A percentile compares a stretch with the other conserved stretches of the same genome.
Evolutionary conservation across 768 basidiomycete genomes (phyloP).

Genomic region (Termitomyces eurrhizus): DNA sequence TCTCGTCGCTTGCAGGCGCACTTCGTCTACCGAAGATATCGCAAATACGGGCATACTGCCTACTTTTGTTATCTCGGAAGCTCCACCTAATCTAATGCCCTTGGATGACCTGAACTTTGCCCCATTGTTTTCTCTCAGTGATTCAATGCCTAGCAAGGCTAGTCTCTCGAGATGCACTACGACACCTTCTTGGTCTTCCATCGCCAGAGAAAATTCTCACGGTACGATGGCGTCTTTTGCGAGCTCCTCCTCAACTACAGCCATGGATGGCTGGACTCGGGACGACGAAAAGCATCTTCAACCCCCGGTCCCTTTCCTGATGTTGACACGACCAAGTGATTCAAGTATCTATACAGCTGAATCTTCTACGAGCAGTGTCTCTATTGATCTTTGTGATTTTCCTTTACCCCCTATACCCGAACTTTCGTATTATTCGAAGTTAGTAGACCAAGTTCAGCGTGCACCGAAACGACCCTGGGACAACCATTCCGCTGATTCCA

Average conservation of each 20-base stretch:
- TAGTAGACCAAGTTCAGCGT: conserved; percentile 14
- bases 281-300: conserved; percentile 13
- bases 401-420: conserved; percentile 35
- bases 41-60: conserved; percentile 13
- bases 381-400: conserved; percentile 42
- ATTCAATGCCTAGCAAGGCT: conserved; percentile 5
- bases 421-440: conserved; percentile 14
- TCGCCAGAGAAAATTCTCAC: conserved; percentile 14
- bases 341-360: conserved; percentile 27
- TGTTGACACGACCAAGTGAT: conserved; percentile 34
- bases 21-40: conserved; percentile 11
- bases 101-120: conserved; percentile 7
- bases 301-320: conserved; percentile 21
- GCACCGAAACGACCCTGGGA: conserved; percentile 16
- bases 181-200: conserved; percentile 14
- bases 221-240: conserved; percentile 15
- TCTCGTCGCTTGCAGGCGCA: conserved; percentile 30
- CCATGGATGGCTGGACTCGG: conserved; percentile 12
- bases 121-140: conserved; percentile 6
- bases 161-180: conserved; percentile 3
- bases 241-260: conserved; percentile 11
- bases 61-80: conserved; percentile 20
- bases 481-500: conserved; percentile 12
- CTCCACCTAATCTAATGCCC: conserved; percentile 8
- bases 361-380: conserved; percentile 35